Evolutionary conservation across 1,284 basidiomycete genomes (phyloP).

Genomic region (Microbotryomycetes sp.): DNA sequence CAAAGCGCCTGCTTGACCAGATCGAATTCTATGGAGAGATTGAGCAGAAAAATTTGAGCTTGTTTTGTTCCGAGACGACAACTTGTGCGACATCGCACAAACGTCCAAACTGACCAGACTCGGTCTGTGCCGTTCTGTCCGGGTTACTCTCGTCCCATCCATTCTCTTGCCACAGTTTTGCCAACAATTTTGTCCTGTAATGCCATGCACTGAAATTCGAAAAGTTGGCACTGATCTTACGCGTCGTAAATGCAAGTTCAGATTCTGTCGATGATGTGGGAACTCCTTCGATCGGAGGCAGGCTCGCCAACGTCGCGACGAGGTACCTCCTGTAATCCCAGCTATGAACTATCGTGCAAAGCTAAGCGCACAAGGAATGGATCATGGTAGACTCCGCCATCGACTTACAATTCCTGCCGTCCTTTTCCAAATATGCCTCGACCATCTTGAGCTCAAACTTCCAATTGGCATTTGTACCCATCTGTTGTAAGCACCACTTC

Average conservation of each 20-base stretch:
- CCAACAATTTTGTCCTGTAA: constrained; percentile 77
- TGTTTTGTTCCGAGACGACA: too few species aligned
- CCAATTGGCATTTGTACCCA: constrained; percentile 72
- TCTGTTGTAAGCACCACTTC: constrained; percentile 79
- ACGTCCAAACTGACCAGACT: constrained; percentile 17
- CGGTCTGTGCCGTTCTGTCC: constrained; percentile 13
- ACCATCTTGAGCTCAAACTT: constrained; percentile 72
- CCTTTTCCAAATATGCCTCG: constrained; percentile 79
- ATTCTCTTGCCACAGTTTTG: constrained; percentile 57
- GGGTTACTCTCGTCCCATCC: constrained; percentile 46
- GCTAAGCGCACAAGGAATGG: background rate
- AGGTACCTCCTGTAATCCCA: constrained; percentile 88
- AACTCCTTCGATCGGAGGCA: constrained; percentile 39
- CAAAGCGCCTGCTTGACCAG: constrained; percentile 89
- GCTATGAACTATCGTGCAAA: constrained; percentile 60
- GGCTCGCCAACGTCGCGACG: constrained; percentile 46
- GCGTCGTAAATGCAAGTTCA: constrained; percentile 74
- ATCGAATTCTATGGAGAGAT: constrained; percentile 63
- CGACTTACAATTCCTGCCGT: constrained; percentile 80
- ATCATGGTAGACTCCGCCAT: background rate
- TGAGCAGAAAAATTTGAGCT: background rate
- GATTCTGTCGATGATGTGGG: constrained; percentile 33
- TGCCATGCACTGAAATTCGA: constrained; percentile 99
- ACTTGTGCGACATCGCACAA: background rate
- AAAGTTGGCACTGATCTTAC: constrained; percentile 89